Conservation (phyloP, 2,329 filamentous ascomycete species). For the Lecanicillium sp. region DNA sequence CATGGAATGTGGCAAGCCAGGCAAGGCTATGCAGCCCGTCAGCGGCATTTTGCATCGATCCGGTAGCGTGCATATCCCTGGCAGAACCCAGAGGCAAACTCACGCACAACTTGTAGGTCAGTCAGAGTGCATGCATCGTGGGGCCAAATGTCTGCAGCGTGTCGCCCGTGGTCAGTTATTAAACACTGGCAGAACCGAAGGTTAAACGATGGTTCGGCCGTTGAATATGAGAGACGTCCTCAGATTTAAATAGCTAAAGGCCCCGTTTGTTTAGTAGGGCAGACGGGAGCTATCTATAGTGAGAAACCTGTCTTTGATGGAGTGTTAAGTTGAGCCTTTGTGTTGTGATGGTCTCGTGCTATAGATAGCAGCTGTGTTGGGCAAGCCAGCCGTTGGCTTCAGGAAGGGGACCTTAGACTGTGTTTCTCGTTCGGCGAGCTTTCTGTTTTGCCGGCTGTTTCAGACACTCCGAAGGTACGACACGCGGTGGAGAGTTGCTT, state of each 20-base stretch:
- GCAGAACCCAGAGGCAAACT: no score
- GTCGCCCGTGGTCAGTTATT: not conserved
- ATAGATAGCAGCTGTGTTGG: not conserved
- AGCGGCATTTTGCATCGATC: no score
- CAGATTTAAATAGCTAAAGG: not conserved
- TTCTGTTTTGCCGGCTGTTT: not conserved
- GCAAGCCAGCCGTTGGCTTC: not conserved
- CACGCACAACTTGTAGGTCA: no score
- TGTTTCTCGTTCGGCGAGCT: not conserved
- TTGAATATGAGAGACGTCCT: not conserved
- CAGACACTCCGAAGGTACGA: not conserved
- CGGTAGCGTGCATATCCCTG: no score
- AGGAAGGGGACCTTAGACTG: constrained; percentile 7
- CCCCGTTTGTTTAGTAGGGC: not conserved
- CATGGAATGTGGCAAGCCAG: no score
- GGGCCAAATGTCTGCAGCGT: not conserved
- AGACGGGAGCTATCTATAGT: not conserved
- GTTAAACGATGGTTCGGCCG: not conserved
- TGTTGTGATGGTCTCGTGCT: not conserved
- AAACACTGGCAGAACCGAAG: not conserved
- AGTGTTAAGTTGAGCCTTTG: not conserved
- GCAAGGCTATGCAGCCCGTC: no score
- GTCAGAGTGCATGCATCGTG: not conserved
- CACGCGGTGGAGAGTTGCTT: not conserved
- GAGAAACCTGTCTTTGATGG: not conserved